phyloP scores from a whole-genome alignment of 2,329 filamentous ascomycete genomes.

The Fusarium musae region DNA sequence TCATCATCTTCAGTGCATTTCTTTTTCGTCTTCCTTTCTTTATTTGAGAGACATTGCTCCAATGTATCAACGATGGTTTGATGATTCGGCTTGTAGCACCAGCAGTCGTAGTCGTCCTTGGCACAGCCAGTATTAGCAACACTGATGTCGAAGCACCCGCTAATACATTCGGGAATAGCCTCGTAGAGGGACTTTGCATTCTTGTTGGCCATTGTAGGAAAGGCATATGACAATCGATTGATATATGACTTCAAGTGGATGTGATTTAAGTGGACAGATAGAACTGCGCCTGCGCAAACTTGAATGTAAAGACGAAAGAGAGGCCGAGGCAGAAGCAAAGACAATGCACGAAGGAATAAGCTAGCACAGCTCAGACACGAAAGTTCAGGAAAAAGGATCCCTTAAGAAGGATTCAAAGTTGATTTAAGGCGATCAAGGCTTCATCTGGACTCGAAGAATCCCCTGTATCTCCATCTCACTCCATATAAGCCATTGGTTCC shows the following conservation, averaged over 20 bases:
- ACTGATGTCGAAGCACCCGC: slow-evolving; percentile 38
- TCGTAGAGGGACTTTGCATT: slow-evolving; percentile 33
- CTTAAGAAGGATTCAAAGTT: slow-evolving; percentile 6
- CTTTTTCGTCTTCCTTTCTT: slow-evolving; percentile 22
- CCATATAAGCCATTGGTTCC: not conserved
- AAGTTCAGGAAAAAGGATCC: not conserved
- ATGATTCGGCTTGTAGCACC: slow-evolving; percentile 41
- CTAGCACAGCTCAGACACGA: not conserved
- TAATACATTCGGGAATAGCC: slow-evolving; percentile 35
- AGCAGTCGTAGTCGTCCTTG: slow-evolving; percentile 40
- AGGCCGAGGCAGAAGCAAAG: not conserved
- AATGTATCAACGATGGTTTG: slow-evolving; percentile 42
- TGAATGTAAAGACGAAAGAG: not conserved
- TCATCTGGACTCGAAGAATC: slow-evolving; percentile 11
- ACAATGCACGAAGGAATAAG: not conserved
- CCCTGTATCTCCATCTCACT: slow-evolving; percentile 16
- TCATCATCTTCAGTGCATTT: slow-evolving; percentile 37
- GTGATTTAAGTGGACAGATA: not conserved
- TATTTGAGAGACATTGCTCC: slow-evolving; percentile 33
- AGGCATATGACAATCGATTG: not conserved
- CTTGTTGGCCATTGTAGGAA: slow-evolving; percentile 33
- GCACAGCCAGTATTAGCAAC: slow-evolving; percentile 39
- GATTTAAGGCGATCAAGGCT: slow-evolving; percentile 4
- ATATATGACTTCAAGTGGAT: not conserved
- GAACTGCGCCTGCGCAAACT: not conserved